Conservation (phyloP, 371 early-diverging fungal species). For the Capniomyces stellatus region DNA sequence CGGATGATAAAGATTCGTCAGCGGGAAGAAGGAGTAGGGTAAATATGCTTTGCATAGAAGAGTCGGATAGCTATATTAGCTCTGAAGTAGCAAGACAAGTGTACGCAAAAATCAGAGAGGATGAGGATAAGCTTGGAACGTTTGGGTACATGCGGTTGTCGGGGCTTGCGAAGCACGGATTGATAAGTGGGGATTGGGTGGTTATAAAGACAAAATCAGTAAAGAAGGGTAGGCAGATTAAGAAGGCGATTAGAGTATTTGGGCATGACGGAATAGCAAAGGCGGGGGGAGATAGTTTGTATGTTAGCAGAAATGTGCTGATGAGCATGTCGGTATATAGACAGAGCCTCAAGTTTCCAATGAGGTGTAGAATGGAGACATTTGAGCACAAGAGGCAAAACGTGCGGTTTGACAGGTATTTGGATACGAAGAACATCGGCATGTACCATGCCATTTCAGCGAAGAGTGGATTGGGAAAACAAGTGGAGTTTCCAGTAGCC, state of each 20-base stretch:
- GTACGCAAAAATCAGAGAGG: background rate
- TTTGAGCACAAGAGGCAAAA: background rate
- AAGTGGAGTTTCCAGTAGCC: constrained; percentile 30
- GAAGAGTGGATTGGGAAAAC: constrained; percentile 7
- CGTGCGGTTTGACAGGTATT: background rate
- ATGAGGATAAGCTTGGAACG: constrained; percentile 12
- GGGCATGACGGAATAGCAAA: constrained; percentile 26
- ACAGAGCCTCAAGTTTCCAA: background rate
- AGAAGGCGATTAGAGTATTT: constrained; percentile 28
- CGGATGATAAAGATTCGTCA: too few relatives aligned
- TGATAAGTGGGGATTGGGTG: constrained; percentile 64
- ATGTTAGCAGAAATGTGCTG: constrained; percentile 4
- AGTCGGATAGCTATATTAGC: too few relatives aligned
- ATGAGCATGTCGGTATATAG: constrained; percentile 4
- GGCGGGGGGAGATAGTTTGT: background rate
- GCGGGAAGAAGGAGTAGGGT: too few relatives aligned
- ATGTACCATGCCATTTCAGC: constrained; percentile 10
- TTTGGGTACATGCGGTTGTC: constrained; percentile 25
- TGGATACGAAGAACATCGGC: background rate
- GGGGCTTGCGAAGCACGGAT: constrained; percentile 37
- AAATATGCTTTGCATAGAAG: too few relatives aligned
- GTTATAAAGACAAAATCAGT: constrained; percentile 3
- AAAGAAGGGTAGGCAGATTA: constrained; percentile 12
- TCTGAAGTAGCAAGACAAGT: constrained; percentile 8
- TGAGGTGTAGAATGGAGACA: background rate